Percentiles rank a stretch among this genome's conserved stretches.
phyloP scores from a whole-genome alignment of 345 rosid genomes.

The Bruguiera parviflora region DNA sequence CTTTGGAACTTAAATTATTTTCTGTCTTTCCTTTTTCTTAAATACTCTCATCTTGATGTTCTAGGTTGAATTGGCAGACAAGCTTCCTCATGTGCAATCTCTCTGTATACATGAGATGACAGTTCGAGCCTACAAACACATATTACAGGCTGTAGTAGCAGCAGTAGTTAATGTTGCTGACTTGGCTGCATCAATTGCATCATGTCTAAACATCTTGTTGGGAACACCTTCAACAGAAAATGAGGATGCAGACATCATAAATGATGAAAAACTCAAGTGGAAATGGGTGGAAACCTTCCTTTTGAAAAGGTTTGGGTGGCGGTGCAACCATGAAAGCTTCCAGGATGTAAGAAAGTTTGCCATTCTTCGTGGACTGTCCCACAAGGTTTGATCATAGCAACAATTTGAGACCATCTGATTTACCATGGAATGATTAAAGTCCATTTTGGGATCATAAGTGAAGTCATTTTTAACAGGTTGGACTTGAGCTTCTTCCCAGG shows the following conservation, averaged over 20 bases:
- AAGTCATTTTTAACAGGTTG: slow-evolving; percentile 35
- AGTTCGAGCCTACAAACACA: slow-evolving; percentile 33
- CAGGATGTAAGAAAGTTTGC: slow-evolving; percentile 29
- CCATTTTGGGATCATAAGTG: slow-evolving; percentile 16
- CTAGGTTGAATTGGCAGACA: slow-evolving; percentile 36
- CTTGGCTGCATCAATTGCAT: slow-evolving; percentile 28
- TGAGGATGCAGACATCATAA: slow-evolving; percentile 21
- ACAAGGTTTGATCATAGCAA: slow-evolving; percentile 23
- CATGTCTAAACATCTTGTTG: slow-evolving; percentile 31
- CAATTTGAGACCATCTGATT: neutral
- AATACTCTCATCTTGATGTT: neutral
- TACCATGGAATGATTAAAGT: slow-evolving; percentile 6
- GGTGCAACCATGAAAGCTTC: slow-evolving; percentile 26
- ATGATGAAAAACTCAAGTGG: slow-evolving; percentile 30
- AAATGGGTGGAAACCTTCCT: slow-evolving; percentile 38
- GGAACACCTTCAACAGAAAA: slow-evolving; percentile 28
- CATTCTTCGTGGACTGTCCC: slow-evolving; percentile 35
- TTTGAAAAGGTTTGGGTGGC: slow-evolving; percentile 30
- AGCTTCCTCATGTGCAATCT: slow-evolving; percentile 36
- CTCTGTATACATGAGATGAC: slow-evolving; percentile 38
- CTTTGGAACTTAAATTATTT: neutral
- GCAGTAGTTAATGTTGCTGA: slow-evolving; percentile 21
- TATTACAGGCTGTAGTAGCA: slow-evolving; percentile 35
- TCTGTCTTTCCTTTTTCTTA: neutral
- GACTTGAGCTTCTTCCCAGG: slow-evolving; percentile 36